Conservation (phyloP, 371 early-diverging fungal genomes). For the Saksenaea oblongispora region DNA sequence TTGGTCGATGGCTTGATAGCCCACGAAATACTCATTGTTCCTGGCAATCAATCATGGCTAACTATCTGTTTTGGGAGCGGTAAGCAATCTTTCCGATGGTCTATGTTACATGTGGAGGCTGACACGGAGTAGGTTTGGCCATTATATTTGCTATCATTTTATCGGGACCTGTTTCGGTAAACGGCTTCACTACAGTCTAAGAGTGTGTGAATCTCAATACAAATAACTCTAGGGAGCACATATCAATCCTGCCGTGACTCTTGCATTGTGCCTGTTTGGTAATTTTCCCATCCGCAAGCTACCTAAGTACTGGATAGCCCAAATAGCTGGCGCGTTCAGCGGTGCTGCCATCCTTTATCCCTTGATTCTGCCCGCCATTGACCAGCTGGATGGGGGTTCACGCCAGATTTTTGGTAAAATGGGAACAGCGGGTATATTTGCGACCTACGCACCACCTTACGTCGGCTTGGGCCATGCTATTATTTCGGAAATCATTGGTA, state of each 20-base stretch:
- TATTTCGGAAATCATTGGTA: conserved; percentile 78
- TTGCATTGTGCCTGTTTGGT: conserved; percentile 67
- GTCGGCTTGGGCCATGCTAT: conserved; percentile 62
- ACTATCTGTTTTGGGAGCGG: conserved; percentile 39
- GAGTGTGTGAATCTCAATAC: neutral
- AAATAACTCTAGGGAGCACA: conserved; percentile 64
- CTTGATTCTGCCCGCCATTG: conserved; percentile 55
- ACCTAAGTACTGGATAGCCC: conserved; percentile 62
- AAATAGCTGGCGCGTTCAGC: conserved; percentile 69
- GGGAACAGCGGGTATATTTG: conserved; percentile 72
- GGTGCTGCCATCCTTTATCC: conserved; percentile 73
- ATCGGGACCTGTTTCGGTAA: conserved; percentile 75
- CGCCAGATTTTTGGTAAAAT: conserved; percentile 53
- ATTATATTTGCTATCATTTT: conserved; percentile 57
- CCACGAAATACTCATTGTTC: conserved; percentile 38
- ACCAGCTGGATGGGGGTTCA: conserved; percentile 59
- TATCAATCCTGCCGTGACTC: conserved; percentile 79
- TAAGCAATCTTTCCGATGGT: conserved; percentile 11
- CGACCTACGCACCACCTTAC: conserved; percentile 60
- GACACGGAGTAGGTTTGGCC: conserved; percentile 44
- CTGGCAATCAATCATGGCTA: conserved; percentile 34
- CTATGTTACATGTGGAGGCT: too few species aligned
- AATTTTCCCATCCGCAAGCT: conserved; percentile 68
- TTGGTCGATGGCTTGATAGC: conserved; percentile 74
- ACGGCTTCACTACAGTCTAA: conserved; percentile 6